These are phyloP conservation scores for Boletus smithii DNA, from an alignment of 1,284 basidiomycete genomes.

Conservation along the genomic window DNA sequence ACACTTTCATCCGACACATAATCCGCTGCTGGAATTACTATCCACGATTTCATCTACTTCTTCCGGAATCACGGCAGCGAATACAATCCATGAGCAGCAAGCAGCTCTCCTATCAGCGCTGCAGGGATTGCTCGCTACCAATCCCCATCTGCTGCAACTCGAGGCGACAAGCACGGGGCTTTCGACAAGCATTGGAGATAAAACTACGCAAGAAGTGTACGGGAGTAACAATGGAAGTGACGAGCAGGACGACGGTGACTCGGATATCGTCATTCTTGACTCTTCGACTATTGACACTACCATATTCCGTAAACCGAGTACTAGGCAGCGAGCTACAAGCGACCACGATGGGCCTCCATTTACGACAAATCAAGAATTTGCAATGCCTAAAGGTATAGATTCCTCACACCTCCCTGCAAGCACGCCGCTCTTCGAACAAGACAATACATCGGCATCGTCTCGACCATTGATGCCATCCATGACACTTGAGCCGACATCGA, in stretches of 20 bases:
- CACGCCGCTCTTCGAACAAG: conserved; percentile 13
- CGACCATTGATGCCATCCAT: conserved; percentile 8
- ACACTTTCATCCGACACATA: background rate
- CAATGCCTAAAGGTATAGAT: conserved; percentile 3
- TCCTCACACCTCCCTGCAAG: conserved; percentile 21
- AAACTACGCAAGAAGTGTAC: background rate
- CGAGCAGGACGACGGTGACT: conserved; percentile 21
- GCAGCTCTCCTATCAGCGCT: conserved; percentile 20
- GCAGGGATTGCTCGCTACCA: conserved; percentile 20
- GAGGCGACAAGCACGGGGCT: background rate
- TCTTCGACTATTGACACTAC: conserved; percentile 28
- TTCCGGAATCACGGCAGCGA: background rate
- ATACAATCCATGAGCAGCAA: conserved; percentile 16
- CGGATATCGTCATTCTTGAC: conserved; percentile 30
- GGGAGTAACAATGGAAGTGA: background rate
- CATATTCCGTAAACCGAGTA: conserved; percentile 22
- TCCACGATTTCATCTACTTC: conserved; percentile 14
- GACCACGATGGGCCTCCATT: background rate
- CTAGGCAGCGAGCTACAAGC: background rate
- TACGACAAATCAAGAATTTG: conserved; percentile 3
- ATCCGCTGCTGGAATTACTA: conserved; percentile 14
- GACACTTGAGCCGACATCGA: background rate
- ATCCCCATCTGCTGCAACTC: conserved; percentile 22
- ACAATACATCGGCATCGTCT: conserved; percentile 9
- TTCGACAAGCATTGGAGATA: background rate